Percentiles rank a stretch among this genome's conserved stretches.
phyloP scores from a whole-genome alignment of 23 red algal genomes.

The Gracilariopsis chorda region DNA sequence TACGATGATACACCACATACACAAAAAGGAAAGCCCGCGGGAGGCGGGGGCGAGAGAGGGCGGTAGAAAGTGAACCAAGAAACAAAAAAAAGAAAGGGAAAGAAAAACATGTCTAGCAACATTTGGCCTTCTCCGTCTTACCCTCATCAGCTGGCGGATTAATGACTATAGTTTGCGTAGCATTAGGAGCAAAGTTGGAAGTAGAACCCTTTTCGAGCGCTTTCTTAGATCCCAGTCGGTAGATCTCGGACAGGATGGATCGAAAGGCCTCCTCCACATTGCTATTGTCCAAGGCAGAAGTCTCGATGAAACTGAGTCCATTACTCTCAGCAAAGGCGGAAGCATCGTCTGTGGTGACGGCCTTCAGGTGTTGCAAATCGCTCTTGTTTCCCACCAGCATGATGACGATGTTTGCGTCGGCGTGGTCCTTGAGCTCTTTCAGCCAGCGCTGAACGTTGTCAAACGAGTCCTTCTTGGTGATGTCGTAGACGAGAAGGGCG shows the following conservation, averaged over 20 bases:
- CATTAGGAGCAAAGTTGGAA: slow-evolving; percentile 54
- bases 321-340: slow-evolving; percentile 70
- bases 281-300: slow-evolving; percentile 81
- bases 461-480: slow-evolving; percentile 89
- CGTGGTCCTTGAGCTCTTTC: slow-evolving; percentile 93
- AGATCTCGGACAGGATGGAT: slow-evolving; percentile 90
- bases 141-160: slow-evolving; percentile 64
- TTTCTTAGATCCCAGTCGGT: slow-evolving; percentile 67
- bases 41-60: too few relatives aligned
- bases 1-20: too few relatives aligned
- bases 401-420: slow-evolving; percentile 94
- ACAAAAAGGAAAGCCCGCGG: neutral
- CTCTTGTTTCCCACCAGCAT: slow-evolving; percentile 98
- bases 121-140: slow-evolving; percentile 63
- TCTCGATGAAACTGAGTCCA: slow-evolving; percentile 89
- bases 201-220: slow-evolving; percentile 51
- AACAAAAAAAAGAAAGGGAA: neutral
- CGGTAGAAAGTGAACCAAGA: neutral
- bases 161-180: slow-evolving; percentile 70
- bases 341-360: slow-evolving; percentile 88
- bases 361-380: slow-evolving; percentile 88
- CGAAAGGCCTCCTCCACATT: slow-evolving; percentile 93
- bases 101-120: slow-evolving; percentile 18
- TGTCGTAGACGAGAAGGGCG: slow-evolving; percentile 92
- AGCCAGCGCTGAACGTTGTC: slow-evolving; percentile 92